Evolutionary conservation across 225 moss, liverwort and hornwort species (phyloP).

Genomic region (Rhytidiadelphus loreus): DNA sequence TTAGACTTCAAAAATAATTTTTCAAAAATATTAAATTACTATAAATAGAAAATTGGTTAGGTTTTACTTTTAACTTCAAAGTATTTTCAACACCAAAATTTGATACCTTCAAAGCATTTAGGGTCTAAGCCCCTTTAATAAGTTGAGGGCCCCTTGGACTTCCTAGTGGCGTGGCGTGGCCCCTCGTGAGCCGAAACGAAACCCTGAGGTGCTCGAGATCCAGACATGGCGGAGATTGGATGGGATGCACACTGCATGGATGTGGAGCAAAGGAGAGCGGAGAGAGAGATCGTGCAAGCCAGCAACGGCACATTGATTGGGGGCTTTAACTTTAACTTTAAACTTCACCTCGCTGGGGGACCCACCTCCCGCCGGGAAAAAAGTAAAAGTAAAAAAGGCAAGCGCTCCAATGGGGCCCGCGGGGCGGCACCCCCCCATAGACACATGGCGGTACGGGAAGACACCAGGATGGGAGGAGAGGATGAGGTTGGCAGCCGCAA

Average conservation of each 20-base stretch:
- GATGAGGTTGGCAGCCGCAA: neutral
- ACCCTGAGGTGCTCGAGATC: neutral
- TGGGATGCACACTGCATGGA: no score
- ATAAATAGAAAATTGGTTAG: no score
- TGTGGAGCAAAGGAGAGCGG: neutral
- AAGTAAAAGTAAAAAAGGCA: neutral
- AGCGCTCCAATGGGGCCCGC: neutral
- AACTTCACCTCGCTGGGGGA: no score
- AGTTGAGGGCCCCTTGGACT: no score
- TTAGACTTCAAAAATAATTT: no score
- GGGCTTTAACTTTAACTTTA: neutral
- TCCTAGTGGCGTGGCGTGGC: no score
- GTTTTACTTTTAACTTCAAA: no score
- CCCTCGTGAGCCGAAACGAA: neutral
- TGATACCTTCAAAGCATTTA: no score
- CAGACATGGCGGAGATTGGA: neutral
- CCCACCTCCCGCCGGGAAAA: neutral
- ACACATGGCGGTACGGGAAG: neutral
- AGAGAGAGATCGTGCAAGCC: neutral
- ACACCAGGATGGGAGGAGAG: neutral
- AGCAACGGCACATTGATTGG: neutral
- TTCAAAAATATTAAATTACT: no score
- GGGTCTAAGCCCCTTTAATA: no score
- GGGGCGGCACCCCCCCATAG: neutral
- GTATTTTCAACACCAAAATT: no score